Evolutionary conservation across 257 asterid species (phyloP), one percentile per base, ranked within the genome.

Genomic region (Handroanthus guayacan): DNA sequence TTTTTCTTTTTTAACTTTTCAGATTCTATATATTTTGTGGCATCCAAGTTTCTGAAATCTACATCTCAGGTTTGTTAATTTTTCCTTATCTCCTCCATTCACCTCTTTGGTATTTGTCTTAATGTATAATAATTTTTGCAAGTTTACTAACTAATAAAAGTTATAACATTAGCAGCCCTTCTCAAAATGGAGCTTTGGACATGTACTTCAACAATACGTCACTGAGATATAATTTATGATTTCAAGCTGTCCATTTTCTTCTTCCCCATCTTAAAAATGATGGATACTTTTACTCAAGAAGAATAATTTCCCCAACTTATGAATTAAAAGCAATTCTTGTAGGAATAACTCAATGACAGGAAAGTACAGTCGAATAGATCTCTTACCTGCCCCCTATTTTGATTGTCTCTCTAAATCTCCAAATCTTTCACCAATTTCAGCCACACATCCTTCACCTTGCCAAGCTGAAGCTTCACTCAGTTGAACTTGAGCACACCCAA

Each of bases 391-490:
- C 99, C 99, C 84, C 99, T 85, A 58, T 93, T 80, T 83, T 93
- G 93, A 65, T 81, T 91, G 88, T 95, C 99, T 75, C 99, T 88
- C 79, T 95, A 98, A 78, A 95, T 67, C 71, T 95, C 99, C 89
- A 93, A 85, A 82, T 95, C 99, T 81, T 95, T 95, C 74, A 95
- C 98, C 88, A 95, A 83, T 67, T 90, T 90, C 87, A 95, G 75
- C 98, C 98, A 93, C 66, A 95, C 89, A 79, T 93, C 98, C 89
- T 91, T 93, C 82, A 95, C 98, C 82, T 93, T 91, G 44, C 99
- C 98, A 58, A 97, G 97, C 83, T 90, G 89, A 70, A 95, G 93
- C 37, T 95, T n/a, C 95, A 44, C 76, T 79, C 74, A 95, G 80
- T 73, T 72, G 87, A 70, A 95, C 71, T 80, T 91, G 96, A 75